Evolutionary conservation across 2,329 filamentous ascomycete genomes (phyloP), one percentile per base, ranked within the genome.

Genomic region (Paecilomyces dactylethromorphus): DNA sequence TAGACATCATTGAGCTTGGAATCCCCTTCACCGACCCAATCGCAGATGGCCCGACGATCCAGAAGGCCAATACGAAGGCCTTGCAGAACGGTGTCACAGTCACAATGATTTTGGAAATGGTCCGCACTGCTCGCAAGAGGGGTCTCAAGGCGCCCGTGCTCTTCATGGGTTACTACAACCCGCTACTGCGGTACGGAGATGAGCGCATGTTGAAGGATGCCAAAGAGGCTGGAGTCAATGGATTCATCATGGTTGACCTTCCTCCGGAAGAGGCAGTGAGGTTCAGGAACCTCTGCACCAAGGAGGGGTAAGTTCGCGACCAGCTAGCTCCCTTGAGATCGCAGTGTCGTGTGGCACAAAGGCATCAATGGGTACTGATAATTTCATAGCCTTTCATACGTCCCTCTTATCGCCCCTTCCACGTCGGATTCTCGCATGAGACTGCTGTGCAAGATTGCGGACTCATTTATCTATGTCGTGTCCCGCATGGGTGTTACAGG

Each of bases 101-200:
- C 62, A 81, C 84, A 65, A 86, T 84, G 56, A 90, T 90, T 15
- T 83, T 99, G 49, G 83, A 89, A 69, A 93, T 96, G 82, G 88
- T 97, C 61, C 87, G 88, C 67, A 84, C 89, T 62, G 91, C 93
- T 53, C 84, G 94, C 68, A 82, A 83, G 66, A 84, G 83, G 62
- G 94, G 94, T 50, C 81, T 97, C 58, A 87, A 83, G 68, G 86
- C 88, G 0, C 94, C 94, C 0, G 85, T 99, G 50, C 79, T 99
- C 71, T 84, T 99, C 65, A 99, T 99, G 94, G 94, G 94, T 69
- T 99, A 99, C 84, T 99, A 96, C 79, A 99, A 99, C 80, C 94
- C 94, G 1, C 82, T 97, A 62, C 81, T 97, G 62, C 91, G 89
- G 69, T 99, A 97, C 73, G 94, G 94, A 57, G 94, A 99, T 78